Conservation (phyloP, 2,329 filamentous ascomycete genomes). For the Xylaria sp. region DNA sequence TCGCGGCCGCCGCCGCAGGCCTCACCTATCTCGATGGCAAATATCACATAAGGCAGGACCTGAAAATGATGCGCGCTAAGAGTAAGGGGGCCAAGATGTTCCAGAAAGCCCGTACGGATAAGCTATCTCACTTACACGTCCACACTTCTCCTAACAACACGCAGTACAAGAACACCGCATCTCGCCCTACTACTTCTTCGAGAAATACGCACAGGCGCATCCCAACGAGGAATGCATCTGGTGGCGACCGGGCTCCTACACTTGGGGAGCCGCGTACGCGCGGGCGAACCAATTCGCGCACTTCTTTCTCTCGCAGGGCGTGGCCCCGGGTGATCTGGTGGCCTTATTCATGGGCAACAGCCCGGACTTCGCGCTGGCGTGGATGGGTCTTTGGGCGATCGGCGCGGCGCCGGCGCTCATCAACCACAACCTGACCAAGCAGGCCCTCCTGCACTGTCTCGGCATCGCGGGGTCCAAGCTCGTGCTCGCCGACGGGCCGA, state of each 20-base stretch:
- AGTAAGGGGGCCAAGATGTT: constrained; percentile 57
- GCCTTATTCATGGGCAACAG: constrained; percentile 75
- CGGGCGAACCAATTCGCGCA: constrained; percentile 69
- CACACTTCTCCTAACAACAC: constrained; percentile 18
- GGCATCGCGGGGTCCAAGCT: constrained; percentile 65
- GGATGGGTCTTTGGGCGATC: constrained; percentile 72
- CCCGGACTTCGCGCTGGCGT: constrained; percentile 72
- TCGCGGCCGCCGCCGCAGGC: constrained; percentile 51
- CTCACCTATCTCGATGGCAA: constrained; percentile 74
- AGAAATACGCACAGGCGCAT: constrained; percentile 61
- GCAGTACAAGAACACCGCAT: constrained; percentile 61
- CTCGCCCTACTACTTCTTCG: constrained; percentile 74
- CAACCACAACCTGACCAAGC: constrained; percentile 73
- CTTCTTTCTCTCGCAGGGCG: constrained; percentile 68
- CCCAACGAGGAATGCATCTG: constrained; percentile 70
- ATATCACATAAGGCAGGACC: constrained; percentile 72
- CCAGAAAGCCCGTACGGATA: constrained; percentile 56
- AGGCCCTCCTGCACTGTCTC: constrained; percentile 73
- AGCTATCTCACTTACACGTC: constrained; percentile 21
- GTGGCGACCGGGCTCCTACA: constrained; percentile 70
- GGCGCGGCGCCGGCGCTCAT: constrained; percentile 76
- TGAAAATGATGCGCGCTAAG: constrained; percentile 57
- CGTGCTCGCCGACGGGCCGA: constrained; percentile 67
- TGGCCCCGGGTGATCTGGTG: constrained; percentile 69
- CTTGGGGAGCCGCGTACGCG: constrained; percentile 65